Base-by-base conservation (phyloP, 768 basidiomycete species). In the Vishniacozyma victoriae region DNA sequence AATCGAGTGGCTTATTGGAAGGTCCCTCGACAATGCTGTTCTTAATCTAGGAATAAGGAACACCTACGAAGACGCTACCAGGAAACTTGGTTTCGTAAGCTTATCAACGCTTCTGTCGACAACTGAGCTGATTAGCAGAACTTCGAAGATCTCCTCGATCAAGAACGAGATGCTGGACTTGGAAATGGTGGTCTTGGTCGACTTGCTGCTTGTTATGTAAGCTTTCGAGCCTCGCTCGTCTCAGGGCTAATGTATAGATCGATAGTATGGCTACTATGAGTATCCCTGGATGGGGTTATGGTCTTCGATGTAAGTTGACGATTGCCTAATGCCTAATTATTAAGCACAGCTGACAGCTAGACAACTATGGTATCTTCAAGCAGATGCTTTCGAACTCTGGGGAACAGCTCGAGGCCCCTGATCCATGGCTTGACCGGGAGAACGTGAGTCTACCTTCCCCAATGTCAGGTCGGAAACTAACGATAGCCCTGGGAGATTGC, bases 171-270 rank as follows among this genome's bases (percentile, higher is more conserved):
- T 64, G 91, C 93, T 1, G 93, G 82, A 6, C 79, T 96, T 11
- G 95, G 93, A 4, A 95, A 96, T 69, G 92, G 92, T 56, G 93
- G 93, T 48, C 79, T 96, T 7, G 93, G 95, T 0, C 86, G 93
- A 24, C 80, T 99, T 37, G 95, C 95, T 0, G 93, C 95, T 0
- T 99, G 95, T 75, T 99, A 96, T 69, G 81, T 95, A 52, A 63
- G 60, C 60, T 27, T 16, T 25, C 20, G 20, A 43, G 42, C 19
- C 35, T 40, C 24, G n/a, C 14, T 13, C 16, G 18, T 4, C 35
- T 23, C 27, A 18, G 25, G 31, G 36, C 49, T 52, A 41, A 47
- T 25, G 15, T 47, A 5, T 25, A 64, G 60, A 62, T 73, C 40
- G 92, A 96, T 67, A 88, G 86, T n/a, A 81, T 83, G 19, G 84